phyloP scores from a whole-genome alignment of 495 filamentous ascomycete species.

The Neurospora africana region DNA sequence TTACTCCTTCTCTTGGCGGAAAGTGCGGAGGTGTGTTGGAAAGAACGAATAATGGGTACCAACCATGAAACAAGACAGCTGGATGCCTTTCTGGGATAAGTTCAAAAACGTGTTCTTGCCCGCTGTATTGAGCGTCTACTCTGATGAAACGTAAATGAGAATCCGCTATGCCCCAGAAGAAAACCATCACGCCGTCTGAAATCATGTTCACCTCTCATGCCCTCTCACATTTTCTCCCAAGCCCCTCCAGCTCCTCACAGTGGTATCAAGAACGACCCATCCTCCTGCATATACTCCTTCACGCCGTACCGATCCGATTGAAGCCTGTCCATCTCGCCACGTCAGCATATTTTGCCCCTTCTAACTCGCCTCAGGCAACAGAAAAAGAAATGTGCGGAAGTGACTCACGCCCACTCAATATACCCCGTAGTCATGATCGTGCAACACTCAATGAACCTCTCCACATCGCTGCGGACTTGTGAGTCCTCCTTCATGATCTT shows the following conservation, averaged over 20 bases:
- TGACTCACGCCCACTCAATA: not conserved
- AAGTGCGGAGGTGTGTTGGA: no score
- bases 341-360: not conserved
- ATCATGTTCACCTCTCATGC: not conserved
- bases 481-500: not conserved
- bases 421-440: not conserved
- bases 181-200: not conserved
- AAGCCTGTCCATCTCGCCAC: not conserved
- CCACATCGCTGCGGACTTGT: not conserved
- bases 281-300: not conserved
- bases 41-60: no score
- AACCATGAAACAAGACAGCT: no score
- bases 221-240: not conserved
- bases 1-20: no score
- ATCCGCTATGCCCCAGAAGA: not conserved
- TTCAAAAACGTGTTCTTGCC: no score
- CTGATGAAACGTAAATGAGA: not conserved
- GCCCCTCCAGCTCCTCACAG: not conserved
- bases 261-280: not conserved
- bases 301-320: not conserved
- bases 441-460: not conserved
- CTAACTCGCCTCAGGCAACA: not conserved
- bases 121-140: no score
- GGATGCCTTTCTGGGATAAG: no score
- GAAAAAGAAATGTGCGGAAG: not conserved